Evolutionary conservation across 176 grass and related monocot genomes (phyloP).

Genomic region (Raddia distichophylla): DNA sequence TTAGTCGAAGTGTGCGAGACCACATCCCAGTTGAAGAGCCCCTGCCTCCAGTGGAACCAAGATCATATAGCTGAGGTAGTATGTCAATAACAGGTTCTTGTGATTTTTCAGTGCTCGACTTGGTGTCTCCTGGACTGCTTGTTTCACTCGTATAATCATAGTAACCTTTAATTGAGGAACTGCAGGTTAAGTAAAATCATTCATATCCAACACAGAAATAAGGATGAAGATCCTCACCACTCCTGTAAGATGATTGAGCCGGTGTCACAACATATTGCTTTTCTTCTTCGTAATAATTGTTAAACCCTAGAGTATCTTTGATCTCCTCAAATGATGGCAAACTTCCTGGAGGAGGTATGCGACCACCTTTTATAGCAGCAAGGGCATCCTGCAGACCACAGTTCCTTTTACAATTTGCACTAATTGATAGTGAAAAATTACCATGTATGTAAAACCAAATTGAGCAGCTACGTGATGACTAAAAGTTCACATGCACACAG

Average conservation of each 20-base stretch:
- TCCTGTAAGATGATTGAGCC: constrained; percentile 55
- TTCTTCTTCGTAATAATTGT: constrained; percentile 94
- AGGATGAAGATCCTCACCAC: constrained; percentile 41
- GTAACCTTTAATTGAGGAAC: constrained; percentile 49
- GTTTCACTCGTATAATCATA: constrained; percentile 42
- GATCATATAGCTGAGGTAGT: constrained; percentile 70
- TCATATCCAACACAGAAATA: constrained; percentile 27
- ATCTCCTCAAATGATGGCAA: constrained; percentile 98
- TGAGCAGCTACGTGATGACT: not conserved
- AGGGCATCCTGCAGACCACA: constrained; percentile 75
- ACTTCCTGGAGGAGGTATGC: constrained; percentile 78
- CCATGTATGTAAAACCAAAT: not conserved
- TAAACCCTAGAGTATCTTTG: constrained; percentile 87
- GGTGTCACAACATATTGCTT: constrained; percentile 57
- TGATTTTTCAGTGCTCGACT: constrained; percentile 33
- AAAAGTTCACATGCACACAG: not conserved
- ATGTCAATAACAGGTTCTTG: constrained; percentile 86
- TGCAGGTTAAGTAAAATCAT: constrained; percentile 24
- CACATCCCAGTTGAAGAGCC: constrained; percentile 69
- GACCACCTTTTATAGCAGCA: constrained; percentile 82
- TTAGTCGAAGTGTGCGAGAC: constrained; percentile 74
- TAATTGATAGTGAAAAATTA: not conserved
- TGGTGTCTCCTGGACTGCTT: constrained; percentile 43
- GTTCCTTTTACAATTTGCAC: constrained; percentile 5
- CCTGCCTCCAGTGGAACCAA: constrained; percentile 55